These are phyloP conservation scores for Chlorociboria aeruginascens DNA, from an alignment of 495 filamentous ascomycete species.

Conservation along the genomic window DNA sequence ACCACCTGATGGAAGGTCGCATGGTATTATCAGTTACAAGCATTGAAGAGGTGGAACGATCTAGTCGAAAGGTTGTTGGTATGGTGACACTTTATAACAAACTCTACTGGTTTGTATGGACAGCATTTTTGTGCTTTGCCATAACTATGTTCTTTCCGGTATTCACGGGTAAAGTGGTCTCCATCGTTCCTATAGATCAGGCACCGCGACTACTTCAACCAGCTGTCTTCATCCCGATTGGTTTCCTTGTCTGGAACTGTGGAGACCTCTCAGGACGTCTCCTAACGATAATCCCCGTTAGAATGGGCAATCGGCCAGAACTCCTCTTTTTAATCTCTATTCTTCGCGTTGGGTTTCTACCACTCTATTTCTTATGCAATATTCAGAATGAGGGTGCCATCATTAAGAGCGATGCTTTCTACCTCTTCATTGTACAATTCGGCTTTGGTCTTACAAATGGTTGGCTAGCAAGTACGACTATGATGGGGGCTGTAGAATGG, in stretches of 20 bases:
- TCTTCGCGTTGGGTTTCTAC: conserved; percentile 57
- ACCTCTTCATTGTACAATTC: conserved; percentile 70
- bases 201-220: conserved; percentile 50
- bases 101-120: conserved; percentile 53
- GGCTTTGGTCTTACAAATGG: conserved; percentile 79
- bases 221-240: conserved; percentile 74
- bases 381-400: conserved; percentile 54
- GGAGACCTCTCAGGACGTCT: conserved; percentile 75
- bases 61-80: conserved; percentile 44
- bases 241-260: conserved; percentile 87
- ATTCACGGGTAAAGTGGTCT: conserved; percentile 72
- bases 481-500: conserved; percentile 79
- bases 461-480: conserved; percentile 68
- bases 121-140: conserved; percentile 67
- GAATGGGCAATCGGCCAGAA: conserved; percentile 49
- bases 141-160: conserved; percentile 93
- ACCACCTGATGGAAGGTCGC: conserved; percentile 27
- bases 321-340: conserved; percentile 53
- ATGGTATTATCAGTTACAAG: conserved; percentile 27
- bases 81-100: conserved; percentile 59
- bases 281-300: conserved; percentile 46
- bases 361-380: conserved; percentile 84
- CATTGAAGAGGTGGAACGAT: conserved; percentile 33
- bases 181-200: conserved; percentile 42
- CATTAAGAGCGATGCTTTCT: conserved; percentile 74